phyloP scores from a whole-genome alignment of 2,329 filamentous ascomycete species.

The Aspergillus versicolor region DNA sequence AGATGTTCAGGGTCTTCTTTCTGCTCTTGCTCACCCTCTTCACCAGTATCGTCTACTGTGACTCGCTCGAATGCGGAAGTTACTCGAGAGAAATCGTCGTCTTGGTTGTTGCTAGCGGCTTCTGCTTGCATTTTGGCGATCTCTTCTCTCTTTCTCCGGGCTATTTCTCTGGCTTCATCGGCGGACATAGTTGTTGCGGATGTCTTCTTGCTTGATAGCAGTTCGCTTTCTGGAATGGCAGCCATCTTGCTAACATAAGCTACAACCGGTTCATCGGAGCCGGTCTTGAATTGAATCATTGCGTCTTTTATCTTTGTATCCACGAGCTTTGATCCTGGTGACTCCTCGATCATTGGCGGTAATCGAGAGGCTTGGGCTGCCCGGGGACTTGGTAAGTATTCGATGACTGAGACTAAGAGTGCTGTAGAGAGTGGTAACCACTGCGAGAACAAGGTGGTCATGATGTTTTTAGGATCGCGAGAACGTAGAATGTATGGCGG shows the following conservation, averaged over 20 bases:
- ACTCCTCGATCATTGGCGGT: constrained; percentile 73
- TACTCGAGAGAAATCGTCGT: constrained; percentile 56
- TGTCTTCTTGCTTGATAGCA: constrained; percentile 77
- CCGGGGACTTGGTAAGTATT: constrained; percentile 83
- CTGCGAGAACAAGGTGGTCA: constrained; percentile 80
- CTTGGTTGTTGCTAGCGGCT: constrained; percentile 39
- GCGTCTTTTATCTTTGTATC: constrained; percentile 70
- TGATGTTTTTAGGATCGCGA: constrained; percentile 75
- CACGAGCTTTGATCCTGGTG: constrained; percentile 73
- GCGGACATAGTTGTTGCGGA: constrained; percentile 71
- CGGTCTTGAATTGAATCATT: constrained; percentile 75
- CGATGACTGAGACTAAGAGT: constrained; percentile 87
- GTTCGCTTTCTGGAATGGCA: constrained; percentile 85
- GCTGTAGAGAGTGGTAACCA: constrained; percentile 95
- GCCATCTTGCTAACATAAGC: constrained; percentile 99
- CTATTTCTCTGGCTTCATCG: constrained; percentile 86
- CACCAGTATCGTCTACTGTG: constrained; percentile 55
- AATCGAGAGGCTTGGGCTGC: constrained; percentile 77
- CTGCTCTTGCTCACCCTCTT: constrained; percentile 53
- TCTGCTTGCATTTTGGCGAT: constrained; percentile 75
- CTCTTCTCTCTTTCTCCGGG: constrained; percentile 83
- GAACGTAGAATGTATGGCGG: constrained; percentile 82
- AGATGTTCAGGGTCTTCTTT: constrained; percentile 77
- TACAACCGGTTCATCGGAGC: constrained; percentile 72
- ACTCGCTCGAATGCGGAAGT: constrained; percentile 61